phyloP scores from a whole-genome alignment of 2,329 filamentous ascomycete genomes.

The Curvularia eragrostidis region DNA sequence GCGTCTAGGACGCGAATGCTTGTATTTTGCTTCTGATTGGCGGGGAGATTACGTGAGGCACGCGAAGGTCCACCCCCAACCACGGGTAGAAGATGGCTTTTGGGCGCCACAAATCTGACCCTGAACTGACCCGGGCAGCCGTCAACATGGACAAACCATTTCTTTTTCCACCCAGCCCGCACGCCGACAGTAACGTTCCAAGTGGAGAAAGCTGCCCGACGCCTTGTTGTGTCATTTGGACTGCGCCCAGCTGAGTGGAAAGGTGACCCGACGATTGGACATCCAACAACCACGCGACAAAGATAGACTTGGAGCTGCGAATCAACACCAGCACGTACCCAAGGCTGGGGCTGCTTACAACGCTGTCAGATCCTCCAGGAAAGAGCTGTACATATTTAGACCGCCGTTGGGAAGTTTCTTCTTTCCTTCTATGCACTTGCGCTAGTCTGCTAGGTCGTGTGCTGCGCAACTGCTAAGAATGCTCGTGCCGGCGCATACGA shows the following conservation, averaged over 20 bases:
- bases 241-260: background rate
- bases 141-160: constrained; percentile 4
- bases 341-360: background rate
- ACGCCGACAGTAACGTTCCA: constrained; percentile 9
- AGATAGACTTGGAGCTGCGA: background rate
- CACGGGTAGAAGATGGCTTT: constrained; percentile 10
- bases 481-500: constrained; percentile 9
- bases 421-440: constrained; percentile 9
- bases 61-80: constrained; percentile 9
- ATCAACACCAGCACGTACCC: constrained; percentile 1
- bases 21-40: constrained; percentile 19
- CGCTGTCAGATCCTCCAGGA: background rate
- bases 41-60: constrained; percentile 23
- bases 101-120: constrained; percentile 17
- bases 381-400: background rate
- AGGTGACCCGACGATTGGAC: constrained; percentile 4
- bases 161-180: constrained; percentile 4
- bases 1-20: background rate
- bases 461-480: constrained; percentile 13
- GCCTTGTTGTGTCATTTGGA: constrained; percentile 1
- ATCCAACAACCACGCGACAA: constrained; percentile 7
- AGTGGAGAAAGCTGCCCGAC: constrained; percentile 6
- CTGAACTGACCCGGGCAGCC: constrained; percentile 3
- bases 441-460: constrained; percentile 12
- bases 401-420: background rate